Evolutionary conservation across 495 filamentous ascomycete species (phyloP), one percentile per base, ranked within the genome.

Genomic region (Penicillium desertorum): DNA sequence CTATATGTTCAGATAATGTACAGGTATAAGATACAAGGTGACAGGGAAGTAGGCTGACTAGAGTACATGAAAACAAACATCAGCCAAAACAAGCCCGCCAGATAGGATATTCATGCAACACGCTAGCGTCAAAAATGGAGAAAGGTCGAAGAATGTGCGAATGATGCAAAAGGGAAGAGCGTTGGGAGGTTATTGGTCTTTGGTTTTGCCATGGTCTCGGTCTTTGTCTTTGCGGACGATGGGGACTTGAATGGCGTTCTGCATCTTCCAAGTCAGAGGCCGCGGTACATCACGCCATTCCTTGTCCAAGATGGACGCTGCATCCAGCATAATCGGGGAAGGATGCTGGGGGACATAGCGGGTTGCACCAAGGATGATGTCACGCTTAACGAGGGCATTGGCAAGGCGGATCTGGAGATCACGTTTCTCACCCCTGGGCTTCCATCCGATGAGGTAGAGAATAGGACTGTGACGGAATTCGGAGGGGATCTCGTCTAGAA

Each of bases 321-420:
- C 56, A 36, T 69, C 70, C 43, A 79, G 56, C 75, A 78, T 76
- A 29, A 69, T 56, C 3, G 39, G 36, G 14, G 77, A 36, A 9
- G 67, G 39, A 20, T 60, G 32, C 6, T 43, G 17, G 9, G 72
- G 69, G 7, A 51, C 30, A 45, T 68, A 71, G 27, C 19, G 56
- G 2, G 3, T 32, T 16, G 49, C 32, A 3, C 63, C 70, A 2
- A 60, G 37, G 1, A 60, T 17, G 10, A 72, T 64, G 48, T 79
- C 76, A 42, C 62, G 72, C 1, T 61, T 16, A 29, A 72, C 25
- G 29, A 76, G 52, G 19, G 29, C 51, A 11, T 50, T 49, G n/a
- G 67, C 71, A n/a, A 74, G 49, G 4, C 47, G 60, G 1, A 63
- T 45, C 42, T 72, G 71, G 4, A 48, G 52, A 8, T 50, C 30